Base-by-base conservation (phyloP, 129 eudicot species). In the Centella asiatica region DNA sequence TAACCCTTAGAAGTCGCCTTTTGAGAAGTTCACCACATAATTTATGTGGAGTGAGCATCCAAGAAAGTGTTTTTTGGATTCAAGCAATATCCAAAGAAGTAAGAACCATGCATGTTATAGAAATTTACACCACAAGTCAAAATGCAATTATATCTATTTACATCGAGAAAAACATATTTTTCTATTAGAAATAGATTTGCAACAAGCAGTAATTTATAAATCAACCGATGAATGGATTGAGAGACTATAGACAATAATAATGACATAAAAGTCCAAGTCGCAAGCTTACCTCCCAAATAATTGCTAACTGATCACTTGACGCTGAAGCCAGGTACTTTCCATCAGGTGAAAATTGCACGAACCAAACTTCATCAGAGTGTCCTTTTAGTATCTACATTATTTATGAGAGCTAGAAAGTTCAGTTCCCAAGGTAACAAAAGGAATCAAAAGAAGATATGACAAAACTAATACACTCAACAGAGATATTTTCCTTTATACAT, bases 361-460 rank as follows among this genome's bases (percentile, higher is more conserved):
- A 81, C 96, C 96, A 92, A 57, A 92, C 96, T 78, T 92, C 99
- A 80, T 76, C 88, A 19, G 44, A 56, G 72, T 92, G 99, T 57
- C 71, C 95, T 62, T 72, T 69, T 48, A 92, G 37, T 44, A 84
- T 77, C 96, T 92, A 85, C 57, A 66, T 4, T 47, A 61, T 36
- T 18, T 48, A 29, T 28, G 13, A 50, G 17, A 5, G 11, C 7
- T 44, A 24, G 32, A 60, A 15, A 19, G 51, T 62, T 67, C 22
- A 47, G 54, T 13, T 47, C 11, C 28, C 22, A 25, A 3, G 20
- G 32, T 20, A 45, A 27, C 28, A 40, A 47, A n/a, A 73, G 32
- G 37, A 13, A 51, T 14, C 17, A 19, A 3, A 22, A 29, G 2
- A 18, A n/a, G n/a, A n/a, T n/a, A n/a, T n/a, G n/a, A n/a, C n/a